Conservation (phyloP, 495 filamentous ascomycete species). For the Beverwykella pulmonaria region DNA sequence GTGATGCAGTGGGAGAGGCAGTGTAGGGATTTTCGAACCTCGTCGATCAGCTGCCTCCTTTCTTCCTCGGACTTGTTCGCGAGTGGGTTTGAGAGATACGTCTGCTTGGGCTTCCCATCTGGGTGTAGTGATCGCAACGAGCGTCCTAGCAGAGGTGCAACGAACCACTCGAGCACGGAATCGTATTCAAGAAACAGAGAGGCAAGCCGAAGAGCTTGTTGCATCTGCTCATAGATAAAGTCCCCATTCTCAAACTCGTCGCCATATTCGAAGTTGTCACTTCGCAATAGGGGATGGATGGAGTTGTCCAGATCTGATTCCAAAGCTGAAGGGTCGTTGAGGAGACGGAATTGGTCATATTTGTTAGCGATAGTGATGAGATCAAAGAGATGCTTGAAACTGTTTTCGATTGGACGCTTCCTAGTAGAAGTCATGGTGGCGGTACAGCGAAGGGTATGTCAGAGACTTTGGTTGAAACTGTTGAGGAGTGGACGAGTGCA, state of each 20-base stretch:
- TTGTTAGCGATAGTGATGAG: slow-evolving; percentile 24
- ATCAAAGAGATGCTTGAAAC: slow-evolving; percentile 5
- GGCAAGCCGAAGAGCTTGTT: slow-evolving; percentile 29
- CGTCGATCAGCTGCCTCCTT: background rate
- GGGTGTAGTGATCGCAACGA: background rate
- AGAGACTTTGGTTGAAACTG: background rate
- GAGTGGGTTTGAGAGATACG: slow-evolving; percentile 23
- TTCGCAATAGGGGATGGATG: slow-evolving; percentile 32
- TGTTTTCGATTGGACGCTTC: background rate
- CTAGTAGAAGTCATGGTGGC: background rate
- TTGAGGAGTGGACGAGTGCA: background rate
- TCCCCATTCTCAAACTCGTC: background rate
- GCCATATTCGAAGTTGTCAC: slow-evolving; percentile 5
- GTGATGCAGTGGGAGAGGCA: slow-evolving; percentile 23
- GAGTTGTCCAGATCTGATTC: slow-evolving; percentile 23
- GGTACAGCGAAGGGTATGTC: background rate
- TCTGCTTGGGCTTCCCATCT: slow-evolving; percentile 9
- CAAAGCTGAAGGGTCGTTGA: slow-evolving; percentile 17
- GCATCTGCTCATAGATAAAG: slow-evolving; percentile 12
- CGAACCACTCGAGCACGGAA: slow-evolving; percentile 27
- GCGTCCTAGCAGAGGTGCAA: slow-evolving; percentile 20
- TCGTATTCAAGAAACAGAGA: slow-evolving; percentile 33
- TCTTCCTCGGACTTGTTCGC: background rate
- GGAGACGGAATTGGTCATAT: slow-evolving; percentile 26
- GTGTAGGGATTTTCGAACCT: slow-evolving; percentile 16